Base-by-base conservation (phyloP, 208 protist genomes). In the Trypanosoma brucei region DNA sequence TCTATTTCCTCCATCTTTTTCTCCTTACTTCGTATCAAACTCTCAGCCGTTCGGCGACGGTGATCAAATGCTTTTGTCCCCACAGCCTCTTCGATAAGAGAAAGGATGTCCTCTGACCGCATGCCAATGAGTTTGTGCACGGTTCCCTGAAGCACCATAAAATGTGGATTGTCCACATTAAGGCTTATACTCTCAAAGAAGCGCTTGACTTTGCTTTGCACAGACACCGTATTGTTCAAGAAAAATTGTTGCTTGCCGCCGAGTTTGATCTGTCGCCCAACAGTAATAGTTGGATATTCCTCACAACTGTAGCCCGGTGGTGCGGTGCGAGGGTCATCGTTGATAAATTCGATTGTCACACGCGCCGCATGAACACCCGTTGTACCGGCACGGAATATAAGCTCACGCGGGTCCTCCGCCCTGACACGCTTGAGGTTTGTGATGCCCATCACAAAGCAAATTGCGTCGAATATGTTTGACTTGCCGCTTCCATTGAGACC, bases 401-500 rank as follows among this genome's bases (percentile, higher is more conserved):
- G 86, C 66, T 99, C 98, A 30, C 98, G 84, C 22, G 99, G 81
- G 61, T 97, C 96, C 38, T 86, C 83, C 0, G 97, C 98, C 45
- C 98, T 94, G 22, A 99, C 97, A 57, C 98, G 86, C 40, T 88
- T 93, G n/a, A 99, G 72, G 63, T 99, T 98, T 0, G 97, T 97
- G 59, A 99, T 99, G 62, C 99, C 99, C 45, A 99, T 92, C 44
- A 99, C 99, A 74, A 99, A 99, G 77, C 98, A 99, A 70, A 99
- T 99, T n/a, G 98, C 87, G 77, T 99, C 99, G 38, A 99, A 95
- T 57, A 99, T 98, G 83, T 99, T 99, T 14, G 95, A 99, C 82
- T 99, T 99, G 2, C 99, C 99, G 64, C 88, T 98, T 46, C 99
- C 98, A 74, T 99, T 99, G 13, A 99, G 76, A 11, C 98, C 98